Base-by-base conservation (phyloP, 1,139 yeast species). In the Barnettozyma hawaiiensis region DNA sequence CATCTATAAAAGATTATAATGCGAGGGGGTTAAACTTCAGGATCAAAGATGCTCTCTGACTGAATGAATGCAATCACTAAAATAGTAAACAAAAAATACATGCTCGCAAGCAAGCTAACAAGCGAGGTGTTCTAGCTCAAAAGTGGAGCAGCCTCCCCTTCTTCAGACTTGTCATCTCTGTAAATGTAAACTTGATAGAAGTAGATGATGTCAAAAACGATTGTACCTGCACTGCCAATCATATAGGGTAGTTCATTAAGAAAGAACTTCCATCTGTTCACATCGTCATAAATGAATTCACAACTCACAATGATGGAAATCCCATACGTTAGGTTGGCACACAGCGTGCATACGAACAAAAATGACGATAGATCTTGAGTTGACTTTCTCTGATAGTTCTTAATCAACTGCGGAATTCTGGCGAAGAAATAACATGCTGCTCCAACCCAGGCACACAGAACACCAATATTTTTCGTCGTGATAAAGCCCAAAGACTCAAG, bases 191-290 rank as follows among this genome's bases (percentile, higher is more conserved):
- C 59, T 60, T 90, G 97, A 59, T 76, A 75, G 54, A 90, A 82
- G 59, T 87, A 89, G 14, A 76, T 65, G 26, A 78, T 51, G 60
- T 90, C 97, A 63, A 89, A 87, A 5, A 81, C 53, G 20, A 90
- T 75, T 0, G 97, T 89, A 5, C 97, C 97, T 0, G 90, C 76
- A 50, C 95, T 82, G 0, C 97, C 97, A 24, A 89, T 55, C 20
- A 90, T 72, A 56, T 84, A 90, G 0, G 97, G 96, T 43, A 87
- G 63, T 55, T 87, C 96, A 43, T 77, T 79, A 47, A 66, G 48
- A 38, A 89, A 63, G 57, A 85, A 90, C 10, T 54, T 67, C 37
- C 58, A 43, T 47, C 71, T 70, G 23, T 69, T 62, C 2, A 58
- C 63, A 9, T 50, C 52, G n/a, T 52, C 54, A 26, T 43, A 44